Conservation (phyloP, 1,284 basidiomycete species). For the Wallemia mellicola region DNA sequence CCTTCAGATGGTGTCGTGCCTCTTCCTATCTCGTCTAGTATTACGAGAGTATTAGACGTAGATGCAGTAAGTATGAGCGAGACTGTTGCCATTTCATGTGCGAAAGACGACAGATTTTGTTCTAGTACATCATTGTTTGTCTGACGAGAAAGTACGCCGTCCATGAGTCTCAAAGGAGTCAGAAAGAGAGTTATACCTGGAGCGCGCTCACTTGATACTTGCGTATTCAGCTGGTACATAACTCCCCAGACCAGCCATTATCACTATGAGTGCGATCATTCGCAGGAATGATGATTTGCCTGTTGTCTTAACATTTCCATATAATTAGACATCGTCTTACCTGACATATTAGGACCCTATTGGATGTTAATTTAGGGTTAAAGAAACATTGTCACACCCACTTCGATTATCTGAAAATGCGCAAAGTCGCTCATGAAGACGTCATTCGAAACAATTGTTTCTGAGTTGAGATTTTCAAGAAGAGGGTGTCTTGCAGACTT, state of each 20-base stretch:
- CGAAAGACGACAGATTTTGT: conserved; percentile 65
- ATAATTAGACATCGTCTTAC: conserved; percentile 23
- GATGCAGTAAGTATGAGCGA: conserved; percentile 50
- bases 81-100: conserved; percentile 62
- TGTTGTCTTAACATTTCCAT: background rate
- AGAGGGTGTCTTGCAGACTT: conserved; percentile 20
- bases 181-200: no score
- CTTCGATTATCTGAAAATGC: conserved; percentile 61
- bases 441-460: conserved; percentile 52
- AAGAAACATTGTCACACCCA: conserved; percentile 19
- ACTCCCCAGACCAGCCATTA: conserved; percentile 7
- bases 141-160: conserved; percentile 50
- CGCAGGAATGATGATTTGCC: background rate
- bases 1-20: conserved; percentile 68
- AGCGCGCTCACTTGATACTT: conserved; percentile 35
- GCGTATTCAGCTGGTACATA: conserved; percentile 62
- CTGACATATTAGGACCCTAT: conserved; percentile 38
- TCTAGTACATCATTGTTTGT: conserved; percentile 80
- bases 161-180: conserved; percentile 31
- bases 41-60: conserved; percentile 34
- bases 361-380: background rate
- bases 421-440: conserved; percentile 50
- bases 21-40: conserved; percentile 71
- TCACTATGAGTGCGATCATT: background rate
- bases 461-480: conserved; percentile 37